Conservation (phyloP, 2,329 filamentous ascomycete genomes). For the Knoxdaviesia capensis region DNA sequence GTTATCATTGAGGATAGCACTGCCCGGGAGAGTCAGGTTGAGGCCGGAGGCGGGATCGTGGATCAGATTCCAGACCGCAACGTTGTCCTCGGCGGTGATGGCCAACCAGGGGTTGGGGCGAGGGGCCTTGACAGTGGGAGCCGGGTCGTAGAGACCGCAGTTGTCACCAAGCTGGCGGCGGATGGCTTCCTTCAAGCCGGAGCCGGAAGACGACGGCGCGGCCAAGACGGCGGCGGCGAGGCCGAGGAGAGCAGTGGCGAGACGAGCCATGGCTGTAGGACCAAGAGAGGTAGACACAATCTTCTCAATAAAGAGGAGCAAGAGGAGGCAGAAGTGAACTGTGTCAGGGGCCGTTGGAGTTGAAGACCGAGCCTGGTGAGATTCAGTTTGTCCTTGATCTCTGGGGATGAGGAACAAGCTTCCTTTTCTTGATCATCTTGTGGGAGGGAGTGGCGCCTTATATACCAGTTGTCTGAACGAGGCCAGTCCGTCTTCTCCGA, state of each 20-base stretch:
- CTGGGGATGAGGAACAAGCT: no score
- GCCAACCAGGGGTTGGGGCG: constrained; percentile 19
- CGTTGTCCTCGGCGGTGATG: constrained; percentile 19
- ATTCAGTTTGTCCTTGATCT: no score
- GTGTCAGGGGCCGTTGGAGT: no score
- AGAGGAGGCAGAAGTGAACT: no score
- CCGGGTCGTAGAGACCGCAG: constrained; percentile 4
- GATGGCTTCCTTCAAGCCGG: neutral
- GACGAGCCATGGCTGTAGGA: no score
- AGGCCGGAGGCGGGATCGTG: constrained; percentile 18
- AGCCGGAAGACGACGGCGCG: neutral
- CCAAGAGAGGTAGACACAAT: no score
- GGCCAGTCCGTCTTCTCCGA: no score
- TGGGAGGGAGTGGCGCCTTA: no score
- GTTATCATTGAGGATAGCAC: constrained; percentile 21
- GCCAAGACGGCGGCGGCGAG: neutral
- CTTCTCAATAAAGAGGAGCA: no score
- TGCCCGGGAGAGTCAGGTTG: constrained; percentile 20
- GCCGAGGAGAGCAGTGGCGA: neutral
- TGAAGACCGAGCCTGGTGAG: no score
- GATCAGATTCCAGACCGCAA: constrained; percentile 21
- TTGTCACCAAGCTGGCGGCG: neutral
- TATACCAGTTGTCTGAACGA: no score
- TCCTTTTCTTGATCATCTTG: no score
- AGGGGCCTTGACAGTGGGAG: constrained; percentile 12